Conservation (phyloP, 2,329 filamentous ascomycete genomes). For the Penicillium griseofulvum region DNA sequence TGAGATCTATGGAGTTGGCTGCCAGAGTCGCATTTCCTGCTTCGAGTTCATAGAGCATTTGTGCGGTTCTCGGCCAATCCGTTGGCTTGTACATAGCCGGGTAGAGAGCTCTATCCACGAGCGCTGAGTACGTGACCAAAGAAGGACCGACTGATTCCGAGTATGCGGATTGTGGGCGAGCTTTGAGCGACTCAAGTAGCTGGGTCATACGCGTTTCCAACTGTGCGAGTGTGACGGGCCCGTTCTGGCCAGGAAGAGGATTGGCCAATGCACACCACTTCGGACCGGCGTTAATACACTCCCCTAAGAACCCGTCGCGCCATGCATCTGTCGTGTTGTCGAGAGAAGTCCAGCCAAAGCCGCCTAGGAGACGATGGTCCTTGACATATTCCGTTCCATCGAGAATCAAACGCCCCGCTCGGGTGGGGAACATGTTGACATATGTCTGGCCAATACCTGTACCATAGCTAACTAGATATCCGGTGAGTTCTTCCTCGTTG, state of each 20-base stretch:
- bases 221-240: constrained; percentile 5
- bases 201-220: constrained; percentile 10
- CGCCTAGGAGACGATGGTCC: constrained; percentile 14
- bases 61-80: constrained; percentile 9
- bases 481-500: constrained; percentile 12
- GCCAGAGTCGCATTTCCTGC: constrained; percentile 13
- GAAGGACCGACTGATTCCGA: constrained; percentile 13
- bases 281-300: constrained; percentile 16
- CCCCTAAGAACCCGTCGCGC: constrained; percentile 16
- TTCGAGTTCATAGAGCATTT: constrained; percentile 16
- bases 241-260: not conserved
- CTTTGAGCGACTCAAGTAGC: constrained; percentile 7
- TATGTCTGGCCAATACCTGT: constrained; percentile 19
- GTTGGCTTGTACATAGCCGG: constrained; percentile 13
- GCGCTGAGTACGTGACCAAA: constrained; percentile 14
- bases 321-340: constrained; percentile 17
- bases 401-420: constrained; percentile 15
- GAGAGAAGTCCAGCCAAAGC: constrained; percentile 17
- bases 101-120: constrained; percentile 11
- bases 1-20: constrained; percentile 6
- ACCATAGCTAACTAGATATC: constrained; percentile 18
- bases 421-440: constrained; percentile 18
- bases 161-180: constrained; percentile 14
- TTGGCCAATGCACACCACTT: constrained; percentile 15
- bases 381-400: constrained; percentile 17